Percentiles rank a stretch among this genome's conserved stretches.
phyloP scores from a whole-genome alignment of 2,329 filamentous ascomycete species.

The Hypoxylon sp. region DNA sequence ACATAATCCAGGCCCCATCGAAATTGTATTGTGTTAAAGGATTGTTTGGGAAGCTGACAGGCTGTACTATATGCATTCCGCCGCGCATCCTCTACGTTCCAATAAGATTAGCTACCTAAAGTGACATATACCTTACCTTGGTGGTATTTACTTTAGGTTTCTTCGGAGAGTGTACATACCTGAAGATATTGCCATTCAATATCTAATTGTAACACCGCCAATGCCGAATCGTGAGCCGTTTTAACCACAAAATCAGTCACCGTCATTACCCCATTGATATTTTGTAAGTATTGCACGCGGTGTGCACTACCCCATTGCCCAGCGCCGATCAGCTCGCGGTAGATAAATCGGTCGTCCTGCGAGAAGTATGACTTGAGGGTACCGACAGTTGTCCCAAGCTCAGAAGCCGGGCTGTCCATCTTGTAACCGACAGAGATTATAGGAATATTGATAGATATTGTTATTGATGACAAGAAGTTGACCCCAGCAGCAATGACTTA shows the following conservation, averaged over 20 bases:
- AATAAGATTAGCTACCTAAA: neutral
- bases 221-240: neutral
- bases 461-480: neutral
- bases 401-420: neutral
- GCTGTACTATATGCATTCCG: constrained; percentile 22
- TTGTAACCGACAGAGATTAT: neutral
- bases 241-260: constrained; percentile 24
- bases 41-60: constrained; percentile 10
- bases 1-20: neutral
- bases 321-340: neutral
- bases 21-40: constrained; percentile 4
- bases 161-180: constrained; percentile 11
- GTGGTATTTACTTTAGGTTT: neutral
- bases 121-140: neutral
- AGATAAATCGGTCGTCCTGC: constrained; percentile 12
- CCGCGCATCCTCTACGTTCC: constrained; percentile 12
- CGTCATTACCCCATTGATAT: neutral
- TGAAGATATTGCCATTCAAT: neutral
- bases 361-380: constrained; percentile 1
- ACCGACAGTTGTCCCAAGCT: neutral
- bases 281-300: constrained; percentile 20
- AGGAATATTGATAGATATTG: neutral
- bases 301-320: constrained; percentile 14
- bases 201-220: neutral
- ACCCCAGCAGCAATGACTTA: neutral